Conservation (phyloP, 495 filamentous ascomycete species). For the Poronia punctata region DNA sequence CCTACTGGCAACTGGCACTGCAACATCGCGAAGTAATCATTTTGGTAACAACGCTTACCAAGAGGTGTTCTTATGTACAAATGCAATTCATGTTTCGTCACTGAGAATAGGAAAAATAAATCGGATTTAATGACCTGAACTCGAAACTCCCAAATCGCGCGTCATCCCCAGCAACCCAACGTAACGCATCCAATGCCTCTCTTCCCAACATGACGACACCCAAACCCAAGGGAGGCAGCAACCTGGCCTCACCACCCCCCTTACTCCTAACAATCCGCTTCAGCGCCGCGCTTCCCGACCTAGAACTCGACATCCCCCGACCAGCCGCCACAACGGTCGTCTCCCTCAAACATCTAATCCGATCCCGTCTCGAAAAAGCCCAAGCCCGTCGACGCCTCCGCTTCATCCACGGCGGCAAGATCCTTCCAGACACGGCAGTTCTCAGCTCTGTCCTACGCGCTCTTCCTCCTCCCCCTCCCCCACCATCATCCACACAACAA, state of each 20-base stretch:
- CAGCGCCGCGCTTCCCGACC: slow-evolving; percentile 74
- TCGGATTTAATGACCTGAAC: no score
- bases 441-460: slow-evolving; percentile 59
- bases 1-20: no score
- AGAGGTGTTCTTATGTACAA: no score
- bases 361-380: slow-evolving; percentile 55
- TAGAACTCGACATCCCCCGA: slow-evolving; percentile 63
- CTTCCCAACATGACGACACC: slow-evolving; percentile 4
- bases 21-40: no score
- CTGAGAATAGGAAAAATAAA: no score
- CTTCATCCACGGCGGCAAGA: slow-evolving; percentile 80
- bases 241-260: slow-evolving; percentile 30
- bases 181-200: slow-evolving; percentile 7
- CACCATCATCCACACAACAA: slow-evolving; percentile 4
- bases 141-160: neutral
- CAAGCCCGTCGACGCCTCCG: slow-evolving; percentile 63
- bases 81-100: no score
- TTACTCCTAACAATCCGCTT: slow-evolving; percentile 81
- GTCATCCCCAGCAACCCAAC: neutral
- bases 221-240: no score
- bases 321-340: slow-evolving; percentile 63
- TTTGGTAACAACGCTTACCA: no score
- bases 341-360: slow-evolving; percentile 75
- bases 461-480: slow-evolving; percentile 43
- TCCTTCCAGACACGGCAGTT: slow-evolving; percentile 63